These are phyloP conservation scores for Lagenidium giganteum DNA, from an alignment of 352 stramenopile species.

Conservation along the genomic window DNA sequence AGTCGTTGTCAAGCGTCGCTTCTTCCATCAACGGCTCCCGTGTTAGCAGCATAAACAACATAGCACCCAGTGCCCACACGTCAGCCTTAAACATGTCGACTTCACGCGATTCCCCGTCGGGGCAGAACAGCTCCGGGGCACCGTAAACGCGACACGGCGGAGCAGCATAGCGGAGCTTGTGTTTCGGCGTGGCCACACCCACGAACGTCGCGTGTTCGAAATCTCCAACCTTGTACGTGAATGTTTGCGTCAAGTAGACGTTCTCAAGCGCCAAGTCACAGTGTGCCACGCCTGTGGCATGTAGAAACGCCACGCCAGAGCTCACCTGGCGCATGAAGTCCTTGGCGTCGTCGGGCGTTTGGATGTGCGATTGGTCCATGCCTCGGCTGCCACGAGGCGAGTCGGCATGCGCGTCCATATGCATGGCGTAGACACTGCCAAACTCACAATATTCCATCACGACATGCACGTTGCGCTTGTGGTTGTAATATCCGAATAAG, in stretches of 20 bases:
- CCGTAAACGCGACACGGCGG: conserved; percentile 42
- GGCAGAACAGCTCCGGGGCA: conserved; percentile 38
- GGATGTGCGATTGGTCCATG: conserved; percentile 48
- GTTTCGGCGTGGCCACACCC: conserved; percentile 33
- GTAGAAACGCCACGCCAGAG: conserved; percentile 49
- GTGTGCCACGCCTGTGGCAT: conserved; percentile 54
- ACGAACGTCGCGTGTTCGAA: conserved; percentile 61
- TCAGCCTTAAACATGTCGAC: conserved; percentile 53
- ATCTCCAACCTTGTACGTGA: conserved; percentile 63
- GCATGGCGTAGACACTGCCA: no score
- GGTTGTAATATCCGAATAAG: conserved; percentile 43
- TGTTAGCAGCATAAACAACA: conserved; percentile 52
- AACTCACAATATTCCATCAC: conserved; percentile 66
- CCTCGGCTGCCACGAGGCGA: no score
- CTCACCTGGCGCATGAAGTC: conserved; percentile 83
- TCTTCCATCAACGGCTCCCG: conserved; percentile 58
- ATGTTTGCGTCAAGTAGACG: conserved; percentile 54
- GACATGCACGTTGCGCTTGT: conserved; percentile 39
- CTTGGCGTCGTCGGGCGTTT: conserved; percentile 38
- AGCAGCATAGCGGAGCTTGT: conserved; percentile 17
- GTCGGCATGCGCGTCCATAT: no score
- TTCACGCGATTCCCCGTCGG: conserved; percentile 7
- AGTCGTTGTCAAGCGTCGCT: no score
- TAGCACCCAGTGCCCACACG: conserved; percentile 52
- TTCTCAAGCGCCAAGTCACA: conserved; percentile 72